Percentiles rank a stretch among this genome's conserved stretches.
Evolutionary conservation across 2,329 filamentous ascomycete species (phyloP).

Genomic region (Botryotinia convoluta): DNA sequence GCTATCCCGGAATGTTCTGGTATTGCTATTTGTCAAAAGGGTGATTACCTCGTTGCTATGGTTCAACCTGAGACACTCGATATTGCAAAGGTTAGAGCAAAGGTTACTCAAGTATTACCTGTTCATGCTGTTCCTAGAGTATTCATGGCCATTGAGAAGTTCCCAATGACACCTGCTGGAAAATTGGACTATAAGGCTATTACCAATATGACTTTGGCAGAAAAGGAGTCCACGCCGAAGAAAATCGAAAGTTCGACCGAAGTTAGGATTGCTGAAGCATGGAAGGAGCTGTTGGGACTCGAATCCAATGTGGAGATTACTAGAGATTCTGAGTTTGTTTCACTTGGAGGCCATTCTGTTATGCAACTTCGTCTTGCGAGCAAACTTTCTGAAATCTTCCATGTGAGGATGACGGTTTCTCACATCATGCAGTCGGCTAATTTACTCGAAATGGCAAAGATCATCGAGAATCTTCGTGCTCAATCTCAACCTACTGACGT

Average conservation of each 20-base stretch:
- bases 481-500: neutral
- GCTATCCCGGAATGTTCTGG: conserved; percentile 23
- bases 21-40: conserved; percentile 33
- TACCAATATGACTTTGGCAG: neutral
- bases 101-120: conserved; percentile 26
- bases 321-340: conserved; percentile 30
- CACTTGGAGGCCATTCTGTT: conserved; percentile 37
- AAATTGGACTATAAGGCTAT: conserved; percentile 40
- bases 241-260: conserved; percentile 11
- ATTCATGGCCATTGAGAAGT: conserved; percentile 31
- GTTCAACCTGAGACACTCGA: conserved; percentile 31
- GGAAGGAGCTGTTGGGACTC: conserved; percentile 24
- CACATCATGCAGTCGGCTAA: conserved; percentile 25
- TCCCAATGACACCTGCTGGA: conserved; percentile 37
- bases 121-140: conserved; percentile 35
- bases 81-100: neutral
- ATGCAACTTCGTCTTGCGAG: conserved; percentile 30
- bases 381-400: conserved; percentile 21
- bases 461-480: conserved; percentile 2
- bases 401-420: conserved; percentile 22
- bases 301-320: conserved; percentile 18
- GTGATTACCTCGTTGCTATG: conserved; percentile 36
- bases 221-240: neutral
- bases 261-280: conserved; percentile 20
- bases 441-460: conserved; percentile 10